phyloP scores from a whole-genome alignment of 1,284 basidiomycete species.

The Moniliophthora roreri region DNA sequence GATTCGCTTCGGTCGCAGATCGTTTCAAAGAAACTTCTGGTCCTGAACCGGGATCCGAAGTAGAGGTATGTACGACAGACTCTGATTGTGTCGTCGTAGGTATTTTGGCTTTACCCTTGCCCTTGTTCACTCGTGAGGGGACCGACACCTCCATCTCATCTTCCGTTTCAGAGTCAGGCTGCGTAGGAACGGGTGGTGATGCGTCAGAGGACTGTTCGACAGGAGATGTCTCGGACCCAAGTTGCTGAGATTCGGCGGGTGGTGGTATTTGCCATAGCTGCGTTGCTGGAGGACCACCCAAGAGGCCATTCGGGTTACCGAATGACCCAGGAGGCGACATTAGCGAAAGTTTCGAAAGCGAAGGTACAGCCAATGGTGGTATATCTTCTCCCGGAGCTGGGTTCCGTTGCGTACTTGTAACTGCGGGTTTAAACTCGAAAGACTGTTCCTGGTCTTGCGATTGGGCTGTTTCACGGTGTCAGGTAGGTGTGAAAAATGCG shows the following conservation, averaged over 20 bases:
- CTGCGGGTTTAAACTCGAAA: constrained; percentile 1
- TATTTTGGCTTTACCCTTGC: constrained; percentile 5
- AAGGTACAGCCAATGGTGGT: neutral
- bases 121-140: neutral
- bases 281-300: constrained; percentile 10
- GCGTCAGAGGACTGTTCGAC: neutral
- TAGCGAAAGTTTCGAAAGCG: constrained; percentile 1
- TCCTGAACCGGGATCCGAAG: neutral
- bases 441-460: constrained; percentile 9
- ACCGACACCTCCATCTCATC: neutral
- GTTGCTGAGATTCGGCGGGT: too few species aligned
- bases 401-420: constrained; percentile 4
- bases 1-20: neutral
- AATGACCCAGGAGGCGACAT: constrained; percentile 14
- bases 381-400: neutral
- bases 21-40: neutral
- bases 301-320: constrained; percentile 22
- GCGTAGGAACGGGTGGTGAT: neutral
- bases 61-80: neutral
- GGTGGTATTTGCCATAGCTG: neutral
- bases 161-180: neutral
- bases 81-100: neutral
- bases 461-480: neutral
- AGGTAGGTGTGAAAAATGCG: neutral
- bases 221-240: too few species aligned